These are phyloP conservation scores for Psilocybe subaeruginosa DNA, from an alignment of 768 basidiomycete genomes.

Conservation along the genomic window DNA sequence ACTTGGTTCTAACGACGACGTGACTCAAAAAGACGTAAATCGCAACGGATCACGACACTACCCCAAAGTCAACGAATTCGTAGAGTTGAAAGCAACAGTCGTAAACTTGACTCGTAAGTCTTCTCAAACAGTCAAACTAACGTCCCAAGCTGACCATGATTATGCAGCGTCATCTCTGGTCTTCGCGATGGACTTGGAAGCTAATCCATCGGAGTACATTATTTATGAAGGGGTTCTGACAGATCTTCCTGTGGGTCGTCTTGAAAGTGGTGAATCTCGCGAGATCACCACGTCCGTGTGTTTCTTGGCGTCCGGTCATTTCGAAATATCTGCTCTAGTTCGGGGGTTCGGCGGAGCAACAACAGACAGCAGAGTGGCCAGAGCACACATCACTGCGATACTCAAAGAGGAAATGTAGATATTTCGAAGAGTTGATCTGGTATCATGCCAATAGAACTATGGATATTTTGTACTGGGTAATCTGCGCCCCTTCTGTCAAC, in stretches of 20 bases:
- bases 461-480: background rate
- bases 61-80: slow-evolving; percentile 62
- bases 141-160: background rate
- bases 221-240: slow-evolving; percentile 69
- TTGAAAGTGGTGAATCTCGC: slow-evolving; percentile 56
- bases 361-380: slow-evolving; percentile 37
- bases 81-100: slow-evolving; percentile 58
- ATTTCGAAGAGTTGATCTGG: background rate
- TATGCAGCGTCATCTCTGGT: slow-evolving; percentile 51
- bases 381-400: slow-evolving; percentile 41
- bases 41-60: slow-evolving; percentile 45
- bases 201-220: slow-evolving; percentile 66
- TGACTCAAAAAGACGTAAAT: slow-evolving; percentile 16
- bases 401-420: slow-evolving; percentile 14
- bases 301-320: slow-evolving; percentile 74
- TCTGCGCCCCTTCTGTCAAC: background rate
- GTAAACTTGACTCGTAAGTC: slow-evolving; percentile 71
- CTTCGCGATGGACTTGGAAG: slow-evolving; percentile 54
- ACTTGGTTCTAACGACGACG: slow-evolving; percentile 36
- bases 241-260: slow-evolving; percentile 65
- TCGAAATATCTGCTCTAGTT: slow-evolving; percentile 52
- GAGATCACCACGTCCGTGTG: slow-evolving; percentile 62
- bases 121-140: background rate
- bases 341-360: slow-evolving; percentile 32
- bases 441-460: background rate